Base-by-base conservation (phyloP, 441 rosid species). In the Adansonia grandidieri region DNA sequence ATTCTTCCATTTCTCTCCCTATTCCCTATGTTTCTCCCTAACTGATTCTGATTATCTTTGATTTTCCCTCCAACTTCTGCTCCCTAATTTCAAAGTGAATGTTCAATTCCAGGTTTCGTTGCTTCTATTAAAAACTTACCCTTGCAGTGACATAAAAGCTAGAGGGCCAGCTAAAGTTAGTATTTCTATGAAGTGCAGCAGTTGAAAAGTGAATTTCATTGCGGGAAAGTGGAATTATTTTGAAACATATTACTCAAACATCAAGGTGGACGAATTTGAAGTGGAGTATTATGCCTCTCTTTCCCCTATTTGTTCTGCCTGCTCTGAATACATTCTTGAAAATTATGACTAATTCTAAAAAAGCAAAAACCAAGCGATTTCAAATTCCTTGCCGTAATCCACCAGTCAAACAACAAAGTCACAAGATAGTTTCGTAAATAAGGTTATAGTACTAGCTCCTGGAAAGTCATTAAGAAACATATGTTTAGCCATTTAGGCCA, bases 61-160 rank as follows among this genome's bases (percentile, higher is more conserved):
- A 22, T 45, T 44, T 67, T 22, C 54, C 37, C 53, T 45, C 37
- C 47, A 67, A 67, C 47, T 66, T 67, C 47, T 64, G 11, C 64
- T 60, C 64, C 22, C 47, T 64, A 32, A 64, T 32, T 64, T 64
- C 69, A 64, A 64, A 64, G 47, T 37, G 47, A 64, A 64, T 64
- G 47, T 64, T 19, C 45, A 64, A 45, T 64, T 64, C 37, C 69
- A 64, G 47, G 22, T 64, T 64, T 40, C 1, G 22, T 37, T 64
- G 66, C 66, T 62, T 28, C 15, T 47, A 28, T 64, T 64, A 64
- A 14, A 64, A 64, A 14, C 6, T 15, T 64, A 44, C 71, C 47
- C 56, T 51, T 13, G 56, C 17, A 56, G 61, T 56, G 22, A 56
- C 61, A 1, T 56, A 17, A 56, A 56, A 56, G 61, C 61, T 6